Conservation (phyloP, 2,329 filamentous ascomycete species). For the Xenoacremonium recifei region DNA sequence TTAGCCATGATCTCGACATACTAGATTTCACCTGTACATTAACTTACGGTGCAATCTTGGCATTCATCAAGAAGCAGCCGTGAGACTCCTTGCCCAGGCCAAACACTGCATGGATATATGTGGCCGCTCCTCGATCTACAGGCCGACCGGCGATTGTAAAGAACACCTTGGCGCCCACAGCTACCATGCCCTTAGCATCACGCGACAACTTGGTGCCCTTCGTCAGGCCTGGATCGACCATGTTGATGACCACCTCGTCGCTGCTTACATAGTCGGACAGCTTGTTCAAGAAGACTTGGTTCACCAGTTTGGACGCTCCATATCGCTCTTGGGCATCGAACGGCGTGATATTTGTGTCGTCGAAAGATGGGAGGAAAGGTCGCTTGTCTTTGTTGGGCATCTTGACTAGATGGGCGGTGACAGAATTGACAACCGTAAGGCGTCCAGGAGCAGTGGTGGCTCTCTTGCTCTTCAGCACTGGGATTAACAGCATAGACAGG, state of each 20-base stretch:
- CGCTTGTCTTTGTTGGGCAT: slow-evolving; percentile 22
- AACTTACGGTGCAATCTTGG: slow-evolving; percentile 29
- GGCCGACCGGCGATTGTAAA: slow-evolving; percentile 27
- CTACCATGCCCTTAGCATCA: slow-evolving; percentile 8
- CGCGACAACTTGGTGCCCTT: slow-evolving; percentile 24
- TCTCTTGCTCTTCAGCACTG: slow-evolving; percentile 14
- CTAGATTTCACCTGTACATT: neutral
- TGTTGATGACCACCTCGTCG: slow-evolving; percentile 34
- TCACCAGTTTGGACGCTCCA: slow-evolving; percentile 29
- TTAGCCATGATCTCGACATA: neutral
- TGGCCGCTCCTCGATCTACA: slow-evolving; percentile 40
- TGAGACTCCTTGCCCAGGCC: slow-evolving; percentile 49
- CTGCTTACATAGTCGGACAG: slow-evolving; percentile 34
- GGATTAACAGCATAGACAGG: slow-evolving; percentile 27
- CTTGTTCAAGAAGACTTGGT: slow-evolving; percentile 35
- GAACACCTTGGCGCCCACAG: slow-evolving; percentile 1
- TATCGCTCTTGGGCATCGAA: slow-evolving; percentile 27
- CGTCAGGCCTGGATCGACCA: slow-evolving; percentile 32
- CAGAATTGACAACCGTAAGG: slow-evolving; percentile 31
- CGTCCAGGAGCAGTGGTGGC: slow-evolving; percentile 7
- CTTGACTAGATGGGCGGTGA: slow-evolving; percentile 22
- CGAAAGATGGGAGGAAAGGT: slow-evolving; percentile 29
- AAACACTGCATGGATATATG: slow-evolving; percentile 45
- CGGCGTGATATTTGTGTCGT: slow-evolving; percentile 16
- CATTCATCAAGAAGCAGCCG: slow-evolving; percentile 49